These are phyloP conservation scores for Infundibulicybe gibba DNA, from an alignment of 768 basidiomycete genomes.

Conservation along the genomic window DNA sequence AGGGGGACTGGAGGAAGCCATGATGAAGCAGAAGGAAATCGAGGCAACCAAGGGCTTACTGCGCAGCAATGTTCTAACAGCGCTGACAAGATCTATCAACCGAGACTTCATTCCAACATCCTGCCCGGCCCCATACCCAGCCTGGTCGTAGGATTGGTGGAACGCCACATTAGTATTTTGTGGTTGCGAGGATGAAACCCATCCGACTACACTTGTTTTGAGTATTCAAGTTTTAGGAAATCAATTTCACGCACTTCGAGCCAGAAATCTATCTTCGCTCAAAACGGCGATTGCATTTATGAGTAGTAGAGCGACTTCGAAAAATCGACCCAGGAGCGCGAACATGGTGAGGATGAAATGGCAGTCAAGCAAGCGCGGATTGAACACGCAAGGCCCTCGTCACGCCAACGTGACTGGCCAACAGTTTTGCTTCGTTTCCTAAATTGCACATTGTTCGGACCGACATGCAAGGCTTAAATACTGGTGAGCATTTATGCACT, in stretches of 20 bases:
- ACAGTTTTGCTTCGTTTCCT: neutral
- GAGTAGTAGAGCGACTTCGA: constrained; percentile 85
- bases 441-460: too few relatives aligned
- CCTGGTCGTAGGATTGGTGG: constrained; percentile 67
- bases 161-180: constrained; percentile 54
- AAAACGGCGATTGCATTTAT: constrained; percentile 95
- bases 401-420: neutral
- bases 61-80: constrained; percentile 94
- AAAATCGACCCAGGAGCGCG: constrained; percentile 57
- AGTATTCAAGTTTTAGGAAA: neutral
- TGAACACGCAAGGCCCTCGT: neutral
- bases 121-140: constrained; percentile 47
- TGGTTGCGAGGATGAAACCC: constrained; percentile 65
- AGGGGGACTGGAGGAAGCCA: constrained; percentile 68
- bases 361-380: neutral
- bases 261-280: constrained; percentile 94
- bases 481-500: constrained; percentile 18
- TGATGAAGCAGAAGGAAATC: constrained; percentile 1
- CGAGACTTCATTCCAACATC: constrained; percentile 80
- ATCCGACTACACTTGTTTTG: constrained; percentile 63
- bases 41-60: constrained; percentile 56
- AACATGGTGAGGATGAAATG: constrained; percentile 33
- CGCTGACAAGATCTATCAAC: constrained; percentile 89
- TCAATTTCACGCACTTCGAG: constrained; percentile 62
- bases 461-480: constrained; percentile 13